Conservation (phyloP, 768 basidiomycete genomes). For the Panaeolus papilionaceus region DNA sequence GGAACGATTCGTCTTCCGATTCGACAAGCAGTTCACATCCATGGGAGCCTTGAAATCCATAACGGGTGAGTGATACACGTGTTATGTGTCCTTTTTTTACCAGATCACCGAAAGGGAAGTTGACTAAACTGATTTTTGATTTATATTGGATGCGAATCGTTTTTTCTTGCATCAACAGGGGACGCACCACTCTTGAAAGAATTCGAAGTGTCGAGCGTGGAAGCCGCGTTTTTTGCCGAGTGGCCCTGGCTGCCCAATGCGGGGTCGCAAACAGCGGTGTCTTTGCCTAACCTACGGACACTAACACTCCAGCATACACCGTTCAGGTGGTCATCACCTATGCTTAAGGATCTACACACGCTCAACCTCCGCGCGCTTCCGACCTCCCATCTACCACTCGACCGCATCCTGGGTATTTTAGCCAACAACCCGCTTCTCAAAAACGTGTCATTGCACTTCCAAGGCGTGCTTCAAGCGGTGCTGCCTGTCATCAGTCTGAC, state of each 20-base stretch:
- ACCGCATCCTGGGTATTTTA: constrained; percentile 73
- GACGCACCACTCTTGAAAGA: constrained; percentile 76
- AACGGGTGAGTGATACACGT: constrained; percentile 52
- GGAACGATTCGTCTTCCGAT: constrained; percentile 82
- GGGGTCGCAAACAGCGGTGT: constrained; percentile 32
- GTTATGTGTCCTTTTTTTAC: constrained; percentile 16
- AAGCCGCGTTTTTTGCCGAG: constrained; percentile 65
- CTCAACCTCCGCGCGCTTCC: constrained; percentile 73
- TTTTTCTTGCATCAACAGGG: constrained; percentile 44
- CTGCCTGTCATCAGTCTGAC: constrained; percentile 63
- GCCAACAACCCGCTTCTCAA: constrained; percentile 62
- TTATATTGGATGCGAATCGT: constrained; percentile 13
- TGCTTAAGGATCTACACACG: constrained; percentile 64
- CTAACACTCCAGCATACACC: constrained; percentile 75
- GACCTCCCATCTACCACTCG: constrained; percentile 64
- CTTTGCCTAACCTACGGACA: constrained; percentile 56
- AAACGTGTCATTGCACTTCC: constrained; percentile 65
- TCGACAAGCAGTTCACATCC: constrained; percentile 78
- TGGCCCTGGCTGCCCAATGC: constrained; percentile 80
- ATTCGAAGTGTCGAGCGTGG: constrained; percentile 79
- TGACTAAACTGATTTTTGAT: not conserved
- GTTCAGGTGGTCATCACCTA: constrained; percentile 80
- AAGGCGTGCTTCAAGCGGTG: constrained; percentile 63
- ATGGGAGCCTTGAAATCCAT: constrained; percentile 77
- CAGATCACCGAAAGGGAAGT: constrained; percentile 10